These are phyloP conservation scores for Porodaedalea pini DNA, from an alignment of 1,284 basidiomycete species.

Conservation along the genomic window DNA sequence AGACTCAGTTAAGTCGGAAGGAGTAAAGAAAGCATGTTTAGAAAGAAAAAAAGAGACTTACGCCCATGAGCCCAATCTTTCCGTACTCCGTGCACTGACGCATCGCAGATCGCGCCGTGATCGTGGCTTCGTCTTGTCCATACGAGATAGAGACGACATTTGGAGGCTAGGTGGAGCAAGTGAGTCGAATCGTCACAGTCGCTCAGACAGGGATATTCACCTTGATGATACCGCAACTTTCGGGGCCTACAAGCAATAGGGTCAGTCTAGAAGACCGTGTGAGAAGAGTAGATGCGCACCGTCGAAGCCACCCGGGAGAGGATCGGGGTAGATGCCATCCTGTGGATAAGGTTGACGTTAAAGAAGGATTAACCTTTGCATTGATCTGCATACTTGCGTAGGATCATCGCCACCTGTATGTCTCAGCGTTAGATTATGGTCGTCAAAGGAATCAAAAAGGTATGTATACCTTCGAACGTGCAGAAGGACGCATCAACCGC, in stretches of 20 bases:
- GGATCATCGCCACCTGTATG: constrained; percentile 23
- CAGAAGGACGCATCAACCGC: constrained; percentile 31
- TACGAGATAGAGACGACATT: constrained; percentile 42
- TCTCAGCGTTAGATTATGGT: background rate
- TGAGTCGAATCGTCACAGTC: background rate
- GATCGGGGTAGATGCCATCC: constrained; percentile 55
- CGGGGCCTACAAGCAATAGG: constrained; percentile 24
- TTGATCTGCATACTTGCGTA: constrained; percentile 9
- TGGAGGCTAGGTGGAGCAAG: constrained; percentile 26
- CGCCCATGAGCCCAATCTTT: constrained; percentile 35
- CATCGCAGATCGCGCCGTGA: constrained; percentile 36
- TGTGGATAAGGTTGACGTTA: constrained; percentile 19
- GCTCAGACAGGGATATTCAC: background rate
- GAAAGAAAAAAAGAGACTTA: background rate
- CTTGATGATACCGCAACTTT: constrained; percentile 37
- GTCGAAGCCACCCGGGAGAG: constrained; percentile 40
- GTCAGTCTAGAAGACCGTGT: constrained; percentile 9
- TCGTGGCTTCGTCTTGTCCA: constrained; percentile 34
- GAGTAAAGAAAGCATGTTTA: background rate
- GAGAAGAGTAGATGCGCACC: constrained; percentile 24
- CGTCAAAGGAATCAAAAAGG: no score
- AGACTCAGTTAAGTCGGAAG: background rate
- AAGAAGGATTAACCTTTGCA: constrained; percentile 18
- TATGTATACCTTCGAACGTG: constrained; percentile 23
- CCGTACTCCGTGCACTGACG: constrained; percentile 44